Conservation (phyloP, 1,139 yeast species). For the Nematodospora anomalae region DNA sequence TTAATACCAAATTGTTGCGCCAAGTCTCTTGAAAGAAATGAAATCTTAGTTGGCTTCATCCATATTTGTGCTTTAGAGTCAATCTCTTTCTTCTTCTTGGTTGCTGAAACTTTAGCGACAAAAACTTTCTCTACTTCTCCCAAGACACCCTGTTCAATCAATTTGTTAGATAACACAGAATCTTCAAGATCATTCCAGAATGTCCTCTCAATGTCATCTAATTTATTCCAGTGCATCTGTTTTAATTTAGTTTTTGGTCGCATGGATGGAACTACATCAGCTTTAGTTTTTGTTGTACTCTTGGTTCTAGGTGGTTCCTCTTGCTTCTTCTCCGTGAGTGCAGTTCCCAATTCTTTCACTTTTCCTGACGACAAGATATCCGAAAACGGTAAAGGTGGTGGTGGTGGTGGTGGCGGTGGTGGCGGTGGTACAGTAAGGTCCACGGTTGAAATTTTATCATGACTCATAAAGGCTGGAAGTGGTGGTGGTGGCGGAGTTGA, state of each 20-base stretch:
- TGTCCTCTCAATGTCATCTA: conserved; percentile 68
- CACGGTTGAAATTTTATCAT: conserved; percentile 15
- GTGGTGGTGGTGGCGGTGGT: conserved; percentile 30
- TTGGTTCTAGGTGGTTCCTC: neutral
- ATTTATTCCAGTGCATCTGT: conserved; percentile 94
- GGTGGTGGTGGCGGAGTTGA: conserved; percentile 36
- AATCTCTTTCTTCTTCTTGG: conserved; percentile 37
- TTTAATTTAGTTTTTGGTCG: conserved; percentile 70
- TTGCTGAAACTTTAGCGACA: conserved; percentile 54
- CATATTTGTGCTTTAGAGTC: conserved; percentile 19
- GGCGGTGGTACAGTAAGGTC: conserved; percentile 25
- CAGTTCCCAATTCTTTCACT: neutral
- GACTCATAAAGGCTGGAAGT: conserved; percentile 20
- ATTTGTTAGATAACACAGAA: conserved; percentile 47
- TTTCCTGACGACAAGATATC: neutral
- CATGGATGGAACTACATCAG: conserved; percentile 17
- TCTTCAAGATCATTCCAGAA: conserved; percentile 73
- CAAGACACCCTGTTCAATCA: conserved; percentile 70
- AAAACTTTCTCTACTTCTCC: conserved; percentile 79
- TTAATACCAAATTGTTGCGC: conserved; percentile 90
- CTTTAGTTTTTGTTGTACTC: conserved; percentile 1
- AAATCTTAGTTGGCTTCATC: conserved; percentile 41
- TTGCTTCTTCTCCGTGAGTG: neutral
- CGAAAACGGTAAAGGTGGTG: conserved; percentile 21
- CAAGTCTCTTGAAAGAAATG: conserved; percentile 74